Conservation (phyloP, 2,329 filamentous ascomycete species). For the Apiospora rasikravindrae region DNA sequence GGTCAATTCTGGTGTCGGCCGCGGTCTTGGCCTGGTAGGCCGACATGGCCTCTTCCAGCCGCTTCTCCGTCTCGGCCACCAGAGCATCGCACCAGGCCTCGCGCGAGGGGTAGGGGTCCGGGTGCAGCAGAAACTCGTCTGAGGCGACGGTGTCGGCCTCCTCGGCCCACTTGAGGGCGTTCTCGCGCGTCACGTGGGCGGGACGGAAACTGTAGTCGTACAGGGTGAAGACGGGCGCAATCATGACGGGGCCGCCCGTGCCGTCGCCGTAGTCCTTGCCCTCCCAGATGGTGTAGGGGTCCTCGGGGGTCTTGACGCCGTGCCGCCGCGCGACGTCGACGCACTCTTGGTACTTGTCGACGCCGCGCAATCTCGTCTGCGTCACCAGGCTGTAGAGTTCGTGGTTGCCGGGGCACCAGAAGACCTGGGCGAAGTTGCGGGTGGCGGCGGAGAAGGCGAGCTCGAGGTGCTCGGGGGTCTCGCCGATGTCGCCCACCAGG, state of each 20-base stretch:
- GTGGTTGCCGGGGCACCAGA: slow-evolving; percentile 63
- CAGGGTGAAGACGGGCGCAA: slow-evolving; percentile 62
- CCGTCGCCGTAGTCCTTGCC: slow-evolving; percentile 46
- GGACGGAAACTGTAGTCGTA: slow-evolving; percentile 66
- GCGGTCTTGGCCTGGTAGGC: neutral
- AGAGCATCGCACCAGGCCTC: slow-evolving; percentile 42
- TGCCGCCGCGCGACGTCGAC: slow-evolving; percentile 55
- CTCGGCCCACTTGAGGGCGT: slow-evolving; percentile 47
- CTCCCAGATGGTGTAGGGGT: slow-evolving; percentile 59
- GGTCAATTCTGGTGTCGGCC: neutral
- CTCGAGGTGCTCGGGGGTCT: slow-evolving; percentile 42
- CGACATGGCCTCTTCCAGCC: slow-evolving; percentile 34
- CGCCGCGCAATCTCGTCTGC: slow-evolving; percentile 46
- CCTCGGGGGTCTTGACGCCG: slow-evolving; percentile 61
- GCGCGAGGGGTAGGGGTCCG: slow-evolving; percentile 40
- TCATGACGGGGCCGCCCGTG: slow-evolving; percentile 44
- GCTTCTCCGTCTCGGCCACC: slow-evolving; percentile 33
- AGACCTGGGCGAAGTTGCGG: slow-evolving; percentile 46
- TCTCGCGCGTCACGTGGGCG: slow-evolving; percentile 50
- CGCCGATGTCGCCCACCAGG: slow-evolving; percentile 44
- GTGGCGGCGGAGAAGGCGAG: slow-evolving; percentile 40
- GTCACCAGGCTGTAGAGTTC: slow-evolving; percentile 59
- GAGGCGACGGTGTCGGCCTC: slow-evolving; percentile 42
- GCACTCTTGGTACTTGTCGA: slow-evolving; percentile 59
- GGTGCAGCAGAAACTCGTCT: slow-evolving; percentile 44